These are phyloP conservation scores for Raphidocelis subcapitata DNA, from an alignment of 139 green algal species.

Conservation along the genomic window DNA sequence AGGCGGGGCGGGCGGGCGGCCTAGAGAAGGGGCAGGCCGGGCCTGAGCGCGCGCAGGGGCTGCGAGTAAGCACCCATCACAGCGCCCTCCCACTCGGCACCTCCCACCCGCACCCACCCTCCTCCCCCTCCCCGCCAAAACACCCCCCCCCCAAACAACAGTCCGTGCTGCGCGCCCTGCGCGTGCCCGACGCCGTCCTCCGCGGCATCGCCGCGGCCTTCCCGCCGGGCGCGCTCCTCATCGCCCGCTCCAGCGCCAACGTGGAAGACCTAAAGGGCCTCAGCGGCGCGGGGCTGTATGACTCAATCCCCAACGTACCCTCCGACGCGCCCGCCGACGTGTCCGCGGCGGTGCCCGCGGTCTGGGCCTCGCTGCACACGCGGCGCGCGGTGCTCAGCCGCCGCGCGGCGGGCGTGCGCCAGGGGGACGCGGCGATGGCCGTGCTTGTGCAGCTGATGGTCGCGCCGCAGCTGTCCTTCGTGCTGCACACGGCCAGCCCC, in stretches of 20 bases:
- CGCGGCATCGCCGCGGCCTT: conserved; percentile 25
- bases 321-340: conserved; percentile 40
- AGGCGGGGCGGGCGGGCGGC: too few species aligned
- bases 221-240: conserved; percentile 38
- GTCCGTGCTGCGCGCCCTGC: neutral
- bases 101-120: too few species aligned
- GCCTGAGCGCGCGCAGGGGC: too few species aligned
- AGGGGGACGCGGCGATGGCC: conserved; percentile 82
- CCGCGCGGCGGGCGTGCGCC: conserved; percentile 55
- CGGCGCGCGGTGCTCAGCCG: conserved; percentile 82
- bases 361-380: conserved; percentile 94
- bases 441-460: conserved; percentile 88
- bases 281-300: conserved; percentile 92
- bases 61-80: too few species aligned
- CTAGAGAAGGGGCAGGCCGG: too few species aligned
- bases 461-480: conserved; percentile 72
- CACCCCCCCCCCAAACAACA: too few species aligned
- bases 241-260: conserved; percentile 83
- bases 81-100: too few species aligned
- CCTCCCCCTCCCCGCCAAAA: too few species aligned
- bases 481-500: conserved; percentile 86
- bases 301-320: conserved; percentile 73
- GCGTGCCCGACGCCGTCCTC: conserved; percentile 17
- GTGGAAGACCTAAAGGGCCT: conserved; percentile 94
- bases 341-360: conserved; percentile 53